These are phyloP conservation scores for Neurospora sp. DNA, from an alignment of 2,329 filamentous ascomycete genomes.

Conservation along the genomic window DNA sequence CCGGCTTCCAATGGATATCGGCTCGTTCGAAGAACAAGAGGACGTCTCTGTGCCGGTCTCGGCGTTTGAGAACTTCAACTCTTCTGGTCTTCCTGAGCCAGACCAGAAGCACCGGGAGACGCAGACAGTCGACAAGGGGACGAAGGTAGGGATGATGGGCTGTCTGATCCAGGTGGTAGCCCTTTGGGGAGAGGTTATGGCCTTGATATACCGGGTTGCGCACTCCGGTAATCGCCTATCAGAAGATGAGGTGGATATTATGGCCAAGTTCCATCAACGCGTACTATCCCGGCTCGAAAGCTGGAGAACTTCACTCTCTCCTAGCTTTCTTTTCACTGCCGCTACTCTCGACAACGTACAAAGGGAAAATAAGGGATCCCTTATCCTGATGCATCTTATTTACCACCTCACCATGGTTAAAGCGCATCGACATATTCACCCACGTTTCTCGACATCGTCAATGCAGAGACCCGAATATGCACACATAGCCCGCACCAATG, in stretches of 20 bases:
- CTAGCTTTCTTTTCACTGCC: conserved; percentile 41
- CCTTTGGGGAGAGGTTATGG: conserved; percentile 55
- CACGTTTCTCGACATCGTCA: conserved; percentile 29
- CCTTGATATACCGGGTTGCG: conserved; percentile 45
- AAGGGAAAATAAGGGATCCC: conserved; percentile 45
- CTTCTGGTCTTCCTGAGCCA: neutral
- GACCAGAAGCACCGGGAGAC: neutral
- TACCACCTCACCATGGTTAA: conserved; percentile 56
- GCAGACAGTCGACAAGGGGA: conserved; percentile 13
- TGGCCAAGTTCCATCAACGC: conserved; percentile 31
- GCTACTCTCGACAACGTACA: conserved; percentile 49
- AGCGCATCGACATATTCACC: conserved; percentile 50
- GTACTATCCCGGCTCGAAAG: conserved; percentile 39
- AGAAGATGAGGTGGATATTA: conserved; percentile 12
- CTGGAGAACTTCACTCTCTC: conserved; percentile 51
- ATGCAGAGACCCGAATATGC: conserved; percentile 33
- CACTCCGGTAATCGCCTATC: conserved; percentile 18
- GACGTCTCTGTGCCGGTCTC: conserved; percentile 41
- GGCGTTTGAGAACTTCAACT: conserved; percentile 41
- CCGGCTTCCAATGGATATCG: conserved; percentile 52
- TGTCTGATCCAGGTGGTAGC: conserved; percentile 53
- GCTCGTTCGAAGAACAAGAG: conserved; percentile 51
- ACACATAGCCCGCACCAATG: conserved; percentile 39
- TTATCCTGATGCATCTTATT: conserved; percentile 56
- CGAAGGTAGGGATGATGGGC: conserved; percentile 41